phyloP scores from a whole-genome alignment of 1,284 basidiomycete genomes.

The Cutaneotrichosporon cutaneum region DNA sequence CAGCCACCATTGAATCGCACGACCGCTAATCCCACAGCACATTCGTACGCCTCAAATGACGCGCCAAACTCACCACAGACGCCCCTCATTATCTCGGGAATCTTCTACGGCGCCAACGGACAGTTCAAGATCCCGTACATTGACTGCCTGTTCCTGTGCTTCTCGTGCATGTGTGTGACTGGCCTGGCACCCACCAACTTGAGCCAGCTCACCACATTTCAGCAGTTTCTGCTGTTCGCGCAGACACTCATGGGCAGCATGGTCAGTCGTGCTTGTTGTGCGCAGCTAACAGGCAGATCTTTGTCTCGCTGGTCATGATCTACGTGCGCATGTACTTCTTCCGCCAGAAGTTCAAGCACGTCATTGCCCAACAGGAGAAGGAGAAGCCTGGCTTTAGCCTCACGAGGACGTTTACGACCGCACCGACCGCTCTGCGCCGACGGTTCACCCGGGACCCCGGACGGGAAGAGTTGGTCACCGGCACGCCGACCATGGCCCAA shows the following conservation, averaged over 20 bases:
- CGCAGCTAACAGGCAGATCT: constrained; percentile 26
- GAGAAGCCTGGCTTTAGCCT: constrained; percentile 30
- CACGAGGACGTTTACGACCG: constrained; percentile 35
- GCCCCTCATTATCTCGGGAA: constrained; percentile 54
- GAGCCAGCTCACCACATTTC: constrained; percentile 53
- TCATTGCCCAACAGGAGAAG: constrained; percentile 57
- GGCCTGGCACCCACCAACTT: constrained; percentile 57
- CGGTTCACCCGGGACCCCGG: constrained; percentile 28
- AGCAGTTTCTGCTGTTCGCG: constrained; percentile 55
- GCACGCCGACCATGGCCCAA: not conserved
- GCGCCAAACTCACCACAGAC: constrained; percentile 33
- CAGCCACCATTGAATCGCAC: too few relatives aligned
- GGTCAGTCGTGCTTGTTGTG: constrained; percentile 32
- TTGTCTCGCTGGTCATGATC: constrained; percentile 53
- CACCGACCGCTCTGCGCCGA: constrained; percentile 33
- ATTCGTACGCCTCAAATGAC: constrained; percentile 40
- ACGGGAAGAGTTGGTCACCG: not conserved
- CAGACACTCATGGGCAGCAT: constrained; percentile 52
- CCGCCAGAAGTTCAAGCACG: constrained; percentile 66
- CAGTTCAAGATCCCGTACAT: constrained; percentile 54
- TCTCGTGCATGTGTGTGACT: constrained; percentile 57
- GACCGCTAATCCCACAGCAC: constrained; percentile 27
- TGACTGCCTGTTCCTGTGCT: constrained; percentile 56
- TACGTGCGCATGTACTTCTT: constrained; percentile 62
- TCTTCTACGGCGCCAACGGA: constrained; percentile 53